Percentiles rank a stretch among this genome's conserved stretches.
phyloP scores from a whole-genome alignment of 176 grass and related monocot genomes.

The Aegilops tauschii region DNA sequence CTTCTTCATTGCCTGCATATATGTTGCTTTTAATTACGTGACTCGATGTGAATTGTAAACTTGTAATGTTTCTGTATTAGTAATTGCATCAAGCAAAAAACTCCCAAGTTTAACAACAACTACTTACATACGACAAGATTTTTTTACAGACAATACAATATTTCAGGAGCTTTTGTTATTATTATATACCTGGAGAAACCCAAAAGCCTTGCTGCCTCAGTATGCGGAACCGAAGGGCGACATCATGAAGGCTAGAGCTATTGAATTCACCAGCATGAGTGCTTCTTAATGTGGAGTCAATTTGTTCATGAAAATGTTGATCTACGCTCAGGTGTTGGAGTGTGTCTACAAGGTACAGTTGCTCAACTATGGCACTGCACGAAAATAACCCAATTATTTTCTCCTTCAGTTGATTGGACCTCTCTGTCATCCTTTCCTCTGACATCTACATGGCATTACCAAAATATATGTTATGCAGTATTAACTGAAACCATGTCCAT shows the following conservation, averaged over 20 bases:
- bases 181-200: conserved; percentile 32
- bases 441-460: conserved; percentile 21
- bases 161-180: background rate
- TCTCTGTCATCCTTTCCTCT: conserved; percentile 21
- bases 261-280: background rate
- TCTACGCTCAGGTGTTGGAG: conserved; percentile 35
- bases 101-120: background rate
- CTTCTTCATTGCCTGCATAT: background rate
- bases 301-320: conserved; percentile 27
- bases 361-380: background rate
- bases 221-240: conserved; percentile 35
- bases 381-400: conserved; percentile 19
- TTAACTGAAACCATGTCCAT: background rate
- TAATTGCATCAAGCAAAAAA: background rate
- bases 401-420: background rate
- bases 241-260: conserved; percentile 21
- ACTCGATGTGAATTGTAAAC: background rate
- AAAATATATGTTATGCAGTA: background rate
- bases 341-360: conserved; percentile 28
- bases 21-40: background rate
- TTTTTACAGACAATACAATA: background rate
- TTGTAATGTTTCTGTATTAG: background rate
- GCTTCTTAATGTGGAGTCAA: background rate
- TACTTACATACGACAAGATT: background rate
- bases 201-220: conserved; percentile 34